Evolutionary conservation across 1,139 yeast species (phyloP), one percentile per base, ranked within the genome.

Genomic region (Sugiyamaella sp.): DNA sequence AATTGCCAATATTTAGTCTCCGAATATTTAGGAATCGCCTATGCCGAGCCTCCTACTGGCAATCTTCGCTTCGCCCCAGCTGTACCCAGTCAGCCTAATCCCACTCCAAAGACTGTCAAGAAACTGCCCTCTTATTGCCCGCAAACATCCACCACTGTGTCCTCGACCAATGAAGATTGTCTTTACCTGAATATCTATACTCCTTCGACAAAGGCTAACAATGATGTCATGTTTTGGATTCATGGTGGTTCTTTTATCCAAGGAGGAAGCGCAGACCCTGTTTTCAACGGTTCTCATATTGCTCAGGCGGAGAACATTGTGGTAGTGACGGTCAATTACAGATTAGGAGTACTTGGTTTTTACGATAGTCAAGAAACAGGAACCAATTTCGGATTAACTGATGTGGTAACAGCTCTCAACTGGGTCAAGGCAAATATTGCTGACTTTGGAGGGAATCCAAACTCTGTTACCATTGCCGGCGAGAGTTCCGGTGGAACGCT

Each of bases 401-500:
- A 74, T 55, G 69, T 66, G 35, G 54, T 69, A 10, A 32, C 58
- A 51, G 75, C 72, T 0, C 53, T 73, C 32, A 56, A 70, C 21
- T 73, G 76, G 76, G 68, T 72, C n/a, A 57, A 67, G 49, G 58
- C 60, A 32, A 72, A 73, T 53, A 70, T 71, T 49, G 63, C 52
- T 1, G 47, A 33, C 20, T 71, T 72, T 58, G 75, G 75, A 20
- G 77, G 77, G 9, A 65, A 73, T 53, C 63, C 71, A 2, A 55
- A 61, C 8, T 63, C 61, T 41, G 63, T 73, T 24, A 71, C 74
- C 1, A 56, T 73, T 16, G 68, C 66, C 56, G 76, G 76, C 8
- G 70, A 73, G 58, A 64, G 71, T 51, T 72, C 76, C 16, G 76
- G 76, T 8, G 75, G 71, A 0, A 64, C 70, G 0, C 42, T 66